Base-by-base conservation (phyloP, 345 rosid species). In the Populus alba region DNA sequence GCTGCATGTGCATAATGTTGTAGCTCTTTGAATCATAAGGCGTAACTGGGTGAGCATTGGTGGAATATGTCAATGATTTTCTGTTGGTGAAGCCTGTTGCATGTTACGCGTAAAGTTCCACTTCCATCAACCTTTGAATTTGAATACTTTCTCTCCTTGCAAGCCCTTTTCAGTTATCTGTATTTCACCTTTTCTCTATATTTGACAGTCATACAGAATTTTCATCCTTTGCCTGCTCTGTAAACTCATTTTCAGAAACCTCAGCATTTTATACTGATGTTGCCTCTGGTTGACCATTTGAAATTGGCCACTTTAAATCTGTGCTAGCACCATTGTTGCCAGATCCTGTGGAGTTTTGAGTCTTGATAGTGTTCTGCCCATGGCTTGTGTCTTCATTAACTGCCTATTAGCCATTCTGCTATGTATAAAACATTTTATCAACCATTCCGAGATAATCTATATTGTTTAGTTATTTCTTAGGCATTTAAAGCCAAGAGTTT, bases 81-180 rank as follows among this genome's bases (percentile, higher is more conserved):
- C 41, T 57, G 38, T 59, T 73, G 51, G 53, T 73, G 13, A 41
- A 73, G 20, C 41, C 68, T 38, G 43, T 3, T 25, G 68, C 23
- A 73, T 59, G 7, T 25, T 37, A 41, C 9, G 25, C 22, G 38
- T 35, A 16, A 31, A 35, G n/a, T 37, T 38, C 29, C 23, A 38
- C 25, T 33, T 61, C 17, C 20, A 49, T 61, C 55, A 4, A 1
- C n/a, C 45, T n/a, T 61, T 18, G 27, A 73, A 33, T 38, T 73
- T 39, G 15, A 73, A 57, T 73, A 23, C 61, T 73, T 22, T 73
- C 51, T 57, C 39, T 73, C 68, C 76, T 23, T 57, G 67, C 41
- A n/a, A 73, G 25, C n/a, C 27, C 55, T 55, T 17, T 67, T 16
- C 4, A 41, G 29, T 41, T n/a, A 39, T 41, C 0, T 13, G 8